Conservation (phyloP, 2,329 filamentous ascomycete genomes). For the Rhinocladiella mackenziei region DNA sequence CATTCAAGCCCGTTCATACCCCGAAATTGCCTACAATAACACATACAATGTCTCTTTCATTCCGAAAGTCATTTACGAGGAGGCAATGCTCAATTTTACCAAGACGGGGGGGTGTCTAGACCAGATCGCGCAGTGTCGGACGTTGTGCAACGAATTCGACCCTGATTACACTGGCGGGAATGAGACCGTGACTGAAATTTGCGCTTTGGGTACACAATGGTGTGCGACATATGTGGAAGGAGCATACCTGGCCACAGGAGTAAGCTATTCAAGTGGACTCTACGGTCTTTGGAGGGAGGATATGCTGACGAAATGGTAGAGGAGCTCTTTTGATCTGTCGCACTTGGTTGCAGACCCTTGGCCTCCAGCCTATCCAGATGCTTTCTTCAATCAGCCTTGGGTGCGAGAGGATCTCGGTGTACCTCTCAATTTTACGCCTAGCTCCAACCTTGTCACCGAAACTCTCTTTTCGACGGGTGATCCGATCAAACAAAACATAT, state of each 20-base stretch:
- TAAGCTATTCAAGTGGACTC: too few species aligned
- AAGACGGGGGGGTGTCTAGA: constrained; percentile 45
- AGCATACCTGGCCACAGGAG: too few species aligned
- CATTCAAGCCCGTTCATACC: constrained; percentile 43
- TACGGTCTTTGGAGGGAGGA: too few species aligned
- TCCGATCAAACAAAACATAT: too few species aligned
- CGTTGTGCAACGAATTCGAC: constrained; percentile 41
- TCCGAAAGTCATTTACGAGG: constrained; percentile 41
- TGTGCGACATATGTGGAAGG: constrained; percentile 41
- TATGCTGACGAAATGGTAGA: too few species aligned
- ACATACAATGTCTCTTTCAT: constrained; percentile 48
- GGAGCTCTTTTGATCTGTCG: too few species aligned
- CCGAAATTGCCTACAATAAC: constrained; percentile 48
- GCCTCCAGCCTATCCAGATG: constrained; percentile 45
- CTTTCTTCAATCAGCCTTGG: constrained; percentile 50
- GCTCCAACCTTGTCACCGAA: too few species aligned
- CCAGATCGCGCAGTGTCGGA: constrained; percentile 45
- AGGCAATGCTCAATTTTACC: constrained; percentile 37
- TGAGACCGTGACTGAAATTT: constrained; percentile 35
- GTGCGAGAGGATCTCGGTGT: constrained; percentile 53
- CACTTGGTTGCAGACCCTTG: too few species aligned
- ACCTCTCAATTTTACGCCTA: constrained; percentile 56
- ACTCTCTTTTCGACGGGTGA: too few species aligned
- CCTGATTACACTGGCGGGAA: constrained; percentile 39
- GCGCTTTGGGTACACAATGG: constrained; percentile 39